Conservation (phyloP, 2,329 filamentous ascomycete genomes). For the Kalaharituber pfeilii region DNA sequence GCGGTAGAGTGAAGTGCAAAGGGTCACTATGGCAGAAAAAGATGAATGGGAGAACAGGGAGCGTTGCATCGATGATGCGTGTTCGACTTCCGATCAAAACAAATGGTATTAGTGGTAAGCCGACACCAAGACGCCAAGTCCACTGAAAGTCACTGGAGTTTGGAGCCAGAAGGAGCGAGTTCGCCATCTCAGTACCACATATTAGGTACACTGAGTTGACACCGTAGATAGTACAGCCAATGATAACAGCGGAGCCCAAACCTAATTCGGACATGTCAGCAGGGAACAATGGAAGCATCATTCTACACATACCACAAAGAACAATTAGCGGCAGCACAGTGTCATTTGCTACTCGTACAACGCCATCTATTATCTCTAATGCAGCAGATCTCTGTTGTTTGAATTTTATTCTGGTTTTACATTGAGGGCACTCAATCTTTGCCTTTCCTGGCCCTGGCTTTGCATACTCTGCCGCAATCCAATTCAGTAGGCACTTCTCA, state of each 20-base stretch:
- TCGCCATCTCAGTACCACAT: conserved; percentile 46
- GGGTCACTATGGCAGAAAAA: conserved; percentile 35
- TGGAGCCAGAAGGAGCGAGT: conserved; percentile 32
- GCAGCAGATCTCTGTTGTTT: conserved; percentile 56
- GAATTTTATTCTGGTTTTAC: conserved; percentile 64
- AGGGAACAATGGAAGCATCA: conserved; percentile 25
- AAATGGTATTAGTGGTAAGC: conserved; percentile 49
- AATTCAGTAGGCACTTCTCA: conserved; percentile 73
- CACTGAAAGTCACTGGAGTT: conserved; percentile 21
- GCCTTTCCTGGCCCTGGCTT: conserved; percentile 15
- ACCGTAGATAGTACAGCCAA: conserved; percentile 27
- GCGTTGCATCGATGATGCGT: conserved; percentile 42
- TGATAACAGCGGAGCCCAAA: conserved; percentile 21
- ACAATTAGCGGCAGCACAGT: conserved; percentile 50
- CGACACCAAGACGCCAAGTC: conserved; percentile 34
- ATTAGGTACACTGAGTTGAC: conserved; percentile 46
- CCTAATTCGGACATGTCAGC: conserved; percentile 23
- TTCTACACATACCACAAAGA: conserved; percentile 38
- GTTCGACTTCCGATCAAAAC: conserved; percentile 51
- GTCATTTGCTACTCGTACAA: conserved; percentile 40
- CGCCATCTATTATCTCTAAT: conserved; percentile 45
- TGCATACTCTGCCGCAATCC: conserved; percentile 65
- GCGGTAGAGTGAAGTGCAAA: conserved; percentile 41
- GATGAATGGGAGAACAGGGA: conserved; percentile 44
- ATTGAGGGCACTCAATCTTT: conserved; percentile 70